Percentiles rank a stretch among this genome's conserved stretches.
phyloP scores from a whole-genome alignment of 805 yeast genomes.

The Metschnikowia koreensis region DNA sequence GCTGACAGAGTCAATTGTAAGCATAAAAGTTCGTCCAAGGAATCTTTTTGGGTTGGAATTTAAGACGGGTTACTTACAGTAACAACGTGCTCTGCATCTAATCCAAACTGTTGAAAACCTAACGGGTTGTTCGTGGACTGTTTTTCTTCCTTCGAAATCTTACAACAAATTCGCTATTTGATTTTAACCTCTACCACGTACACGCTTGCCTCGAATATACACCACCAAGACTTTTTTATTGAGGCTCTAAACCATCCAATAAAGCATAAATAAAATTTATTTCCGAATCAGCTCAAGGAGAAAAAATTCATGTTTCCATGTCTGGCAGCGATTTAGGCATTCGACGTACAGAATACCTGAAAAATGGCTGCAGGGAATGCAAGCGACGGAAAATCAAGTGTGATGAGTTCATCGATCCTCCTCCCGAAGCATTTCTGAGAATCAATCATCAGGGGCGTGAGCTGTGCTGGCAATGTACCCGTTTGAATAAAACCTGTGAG shows the following conservation, averaged over 20 bases:
- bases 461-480: slow-evolving; percentile 36
- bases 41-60: no score
- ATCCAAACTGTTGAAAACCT: background rate
- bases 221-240: no score
- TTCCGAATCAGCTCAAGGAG: background rate
- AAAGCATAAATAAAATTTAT: no score
- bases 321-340: background rate
- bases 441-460: slow-evolving; percentile 23
- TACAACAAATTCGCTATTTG: background rate
- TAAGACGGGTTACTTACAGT: no score
- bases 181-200: background rate
- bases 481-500: slow-evolving; percentile 33
- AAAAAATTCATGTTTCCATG: slow-evolving; percentile 5
- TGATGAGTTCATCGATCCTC: slow-evolving; percentile 26
- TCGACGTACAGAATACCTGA: slow-evolving; percentile 28
- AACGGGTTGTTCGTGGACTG: no score
- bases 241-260: background rate
- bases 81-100: background rate
- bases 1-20: background rate
- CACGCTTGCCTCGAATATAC: background rate
- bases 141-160: background rate
- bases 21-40: no score
- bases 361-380: slow-evolving; percentile 43
- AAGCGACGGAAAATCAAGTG: slow-evolving; percentile 44
- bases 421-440: slow-evolving; percentile 12